Evolutionary conservation across 1,284 basidiomycete genomes (phyloP).

Genomic region (Ganoderma boninense): DNA sequence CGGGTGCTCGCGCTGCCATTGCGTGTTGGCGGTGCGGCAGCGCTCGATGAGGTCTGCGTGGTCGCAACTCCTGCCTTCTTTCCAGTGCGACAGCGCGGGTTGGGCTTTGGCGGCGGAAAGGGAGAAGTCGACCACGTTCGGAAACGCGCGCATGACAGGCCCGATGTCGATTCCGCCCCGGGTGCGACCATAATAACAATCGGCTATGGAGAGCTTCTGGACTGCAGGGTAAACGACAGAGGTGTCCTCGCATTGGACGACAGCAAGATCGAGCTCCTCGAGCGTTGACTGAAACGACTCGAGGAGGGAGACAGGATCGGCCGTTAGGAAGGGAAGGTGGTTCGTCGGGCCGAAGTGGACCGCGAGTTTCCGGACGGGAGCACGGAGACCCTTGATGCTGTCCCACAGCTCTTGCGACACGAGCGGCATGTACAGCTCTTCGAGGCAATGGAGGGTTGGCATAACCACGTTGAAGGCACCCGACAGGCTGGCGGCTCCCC

Average conservation of each 20-base stretch:
- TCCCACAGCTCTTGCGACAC: conserved; percentile 17
- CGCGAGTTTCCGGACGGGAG: conserved; percentile 15
- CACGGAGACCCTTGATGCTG: conserved; percentile 6
- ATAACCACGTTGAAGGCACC: conserved; percentile 9
- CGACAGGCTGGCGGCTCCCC: conserved; percentile 23
- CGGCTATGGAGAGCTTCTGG: conserved; percentile 13
- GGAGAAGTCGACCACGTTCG: conserved; percentile 12
- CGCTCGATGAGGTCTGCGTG: conserved; percentile 23
- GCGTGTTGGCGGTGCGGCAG: conserved; percentile 18
- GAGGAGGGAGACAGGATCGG: conserved; percentile 19
- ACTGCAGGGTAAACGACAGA: conserved; percentile 6
- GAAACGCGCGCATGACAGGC: conserved; percentile 17
- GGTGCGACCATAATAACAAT: conserved; percentile 19
- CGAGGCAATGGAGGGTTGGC: conserved; percentile 4
- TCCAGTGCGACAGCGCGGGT: conserved; percentile 21
- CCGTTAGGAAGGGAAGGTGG: conserved; percentile 1
- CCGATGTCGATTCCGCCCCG: conserved; percentile 21
- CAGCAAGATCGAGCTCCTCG: conserved; percentile 14
- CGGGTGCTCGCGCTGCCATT: conserved; percentile 2
- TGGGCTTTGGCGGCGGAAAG: conserved; percentile 15
- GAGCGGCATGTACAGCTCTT: conserved; percentile 15
- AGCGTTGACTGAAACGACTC: conserved; percentile 17
- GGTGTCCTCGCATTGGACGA: conserved; percentile 16
- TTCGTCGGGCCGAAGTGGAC: conserved; percentile 14
- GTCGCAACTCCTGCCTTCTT: conserved; percentile 17